A percentile compares a stretch with the other conserved stretches of the same genome.
Evolutionary conservation across 768 basidiomycete genomes (phyloP).

Genomic region (Hygrophoropsis aurantiaca): DNA sequence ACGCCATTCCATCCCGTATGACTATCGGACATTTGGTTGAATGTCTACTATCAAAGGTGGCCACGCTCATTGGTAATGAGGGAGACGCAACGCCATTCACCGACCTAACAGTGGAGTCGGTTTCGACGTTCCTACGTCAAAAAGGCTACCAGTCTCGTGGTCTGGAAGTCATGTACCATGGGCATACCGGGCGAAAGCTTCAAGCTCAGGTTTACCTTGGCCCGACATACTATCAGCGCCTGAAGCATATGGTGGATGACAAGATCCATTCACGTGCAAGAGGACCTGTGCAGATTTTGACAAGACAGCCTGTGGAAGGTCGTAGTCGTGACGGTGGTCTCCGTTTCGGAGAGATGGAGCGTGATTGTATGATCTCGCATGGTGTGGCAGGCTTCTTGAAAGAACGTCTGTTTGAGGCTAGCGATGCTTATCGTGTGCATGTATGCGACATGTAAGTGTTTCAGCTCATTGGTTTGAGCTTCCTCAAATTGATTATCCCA

Average conservation of each 20-base stretch:
- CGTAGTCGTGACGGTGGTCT: slow-evolving; percentile 97
- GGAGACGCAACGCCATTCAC: slow-evolving; percentile 99
- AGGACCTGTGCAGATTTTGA: slow-evolving; percentile 97
- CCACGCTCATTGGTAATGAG: slow-evolving; percentile 93
- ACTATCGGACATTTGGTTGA: slow-evolving; percentile 99
- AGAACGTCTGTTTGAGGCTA: slow-evolving; percentile 93
- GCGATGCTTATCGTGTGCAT: slow-evolving; percentile 90
- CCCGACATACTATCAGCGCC: slow-evolving; percentile 97
- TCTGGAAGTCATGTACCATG: slow-evolving; percentile 97
- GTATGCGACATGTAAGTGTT: slow-evolving; percentile 90
- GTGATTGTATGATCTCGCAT: slow-evolving; percentile 99
- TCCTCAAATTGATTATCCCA: slow-evolving; percentile 7
- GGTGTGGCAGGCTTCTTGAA: slow-evolving; percentile 98
- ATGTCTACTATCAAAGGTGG: slow-evolving; percentile 93
- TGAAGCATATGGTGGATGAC: slow-evolving; percentile 99
- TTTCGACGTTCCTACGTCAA: slow-evolving; percentile 86
- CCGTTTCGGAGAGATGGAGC: slow-evolving; percentile 99
- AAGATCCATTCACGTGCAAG: slow-evolving; percentile 98
- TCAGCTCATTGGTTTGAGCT: neutral
- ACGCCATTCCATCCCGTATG: slow-evolving; percentile 99
- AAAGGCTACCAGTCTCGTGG: slow-evolving; percentile 97
- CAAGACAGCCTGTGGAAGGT: slow-evolving; percentile 97
- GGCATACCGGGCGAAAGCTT: slow-evolving; percentile 96
- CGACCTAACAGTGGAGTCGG: slow-evolving; percentile 94
- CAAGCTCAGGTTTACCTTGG: slow-evolving; percentile 99